Evolutionary conservation across 768 basidiomycete genomes (phyloP), one percentile per base, ranked within the genome.

Genomic region (Rhodotorula sphaerocarpa): DNA sequence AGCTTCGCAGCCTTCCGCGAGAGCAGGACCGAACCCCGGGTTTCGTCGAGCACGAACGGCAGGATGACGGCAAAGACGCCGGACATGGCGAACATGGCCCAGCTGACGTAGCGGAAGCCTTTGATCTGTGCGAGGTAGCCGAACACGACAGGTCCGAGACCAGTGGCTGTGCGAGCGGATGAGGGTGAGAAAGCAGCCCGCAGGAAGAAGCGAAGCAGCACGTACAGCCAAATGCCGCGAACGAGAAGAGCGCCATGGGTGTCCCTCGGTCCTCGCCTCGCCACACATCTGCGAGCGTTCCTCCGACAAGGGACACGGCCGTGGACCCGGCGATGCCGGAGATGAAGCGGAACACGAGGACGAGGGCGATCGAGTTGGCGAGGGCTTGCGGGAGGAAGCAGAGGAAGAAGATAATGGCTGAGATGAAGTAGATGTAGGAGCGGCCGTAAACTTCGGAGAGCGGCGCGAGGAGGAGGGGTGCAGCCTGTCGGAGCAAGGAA

Each of bases 241-340:
- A 69, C 0, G 86, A 78, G 73, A 88, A 92, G 2, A 86, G 71
- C 0, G 85, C 78, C 86, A 90, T 89, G 0, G 87, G 87, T 2
- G 85, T n/a, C 1, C 67, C 75, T 50, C 65, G 70, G 55, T 77
- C 72, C 28, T 65, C 50, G 3, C 72, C 72, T 0, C 59, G 28
- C 68, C 72, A 78, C 14, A 77, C 73, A 57, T 78, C 77, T 1
- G 74, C 72, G 20, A 78, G 66, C 1, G 75, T 77, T 0, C 77
- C 77, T 1, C 76, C 77, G 5, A 78, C 77, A 34, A 78, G 57
- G 2, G 59, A 57, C 12, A 59, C 69, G 1, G 75, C 78, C 0
- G 76, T 74, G 16, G 70, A 71, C 2, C 75, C 78, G 1, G 74
- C 72, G 7, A 66, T 61, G 7, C 77, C 77, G 5, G 68, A 60